A percentile compares a stretch with the other conserved stretches of the same genome.
Conservation (phyloP, 73 alveolate species). For the Tetrahymena malaccensis region DNA sequence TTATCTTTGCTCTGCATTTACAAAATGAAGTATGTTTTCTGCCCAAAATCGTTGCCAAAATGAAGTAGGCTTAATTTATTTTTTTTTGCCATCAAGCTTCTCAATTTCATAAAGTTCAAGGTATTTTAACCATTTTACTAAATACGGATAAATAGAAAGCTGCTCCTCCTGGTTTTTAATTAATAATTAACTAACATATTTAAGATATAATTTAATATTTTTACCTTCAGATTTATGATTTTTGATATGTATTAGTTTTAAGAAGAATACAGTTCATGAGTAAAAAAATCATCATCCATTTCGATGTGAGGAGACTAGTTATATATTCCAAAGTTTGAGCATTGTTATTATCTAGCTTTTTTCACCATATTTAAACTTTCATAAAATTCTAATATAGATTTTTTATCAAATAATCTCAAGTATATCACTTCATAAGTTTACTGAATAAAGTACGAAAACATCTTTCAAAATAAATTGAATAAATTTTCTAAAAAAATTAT, state of each 20-base stretch:
- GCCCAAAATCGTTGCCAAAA: neutral
- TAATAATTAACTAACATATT: no score
- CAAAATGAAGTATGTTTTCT: neutral
- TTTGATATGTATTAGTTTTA: neutral
- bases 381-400: neutral
- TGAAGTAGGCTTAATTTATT: neutral
- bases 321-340: neutral
- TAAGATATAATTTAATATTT: neutral
- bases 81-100: neutral
- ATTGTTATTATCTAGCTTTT: neutral
- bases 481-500: neutral
- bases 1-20: neutral
- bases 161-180: neutral
- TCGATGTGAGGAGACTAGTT: neutral
- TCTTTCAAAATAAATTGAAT: neutral
- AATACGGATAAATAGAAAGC: neutral
- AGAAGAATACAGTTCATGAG: neutral
- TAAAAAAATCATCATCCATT: neutral
- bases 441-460: neutral
- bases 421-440: neutral
- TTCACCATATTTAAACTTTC: neutral
- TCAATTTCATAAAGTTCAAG: neutral
- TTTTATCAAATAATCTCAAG: neutral
- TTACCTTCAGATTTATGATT: neutral
- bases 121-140: neutral